A percentile compares a stretch with the other conserved stretches of the same genome.
phyloP scores from a whole-genome alignment of 2,329 filamentous ascomycete species.

The Karstenula rhodostoma region DNA sequence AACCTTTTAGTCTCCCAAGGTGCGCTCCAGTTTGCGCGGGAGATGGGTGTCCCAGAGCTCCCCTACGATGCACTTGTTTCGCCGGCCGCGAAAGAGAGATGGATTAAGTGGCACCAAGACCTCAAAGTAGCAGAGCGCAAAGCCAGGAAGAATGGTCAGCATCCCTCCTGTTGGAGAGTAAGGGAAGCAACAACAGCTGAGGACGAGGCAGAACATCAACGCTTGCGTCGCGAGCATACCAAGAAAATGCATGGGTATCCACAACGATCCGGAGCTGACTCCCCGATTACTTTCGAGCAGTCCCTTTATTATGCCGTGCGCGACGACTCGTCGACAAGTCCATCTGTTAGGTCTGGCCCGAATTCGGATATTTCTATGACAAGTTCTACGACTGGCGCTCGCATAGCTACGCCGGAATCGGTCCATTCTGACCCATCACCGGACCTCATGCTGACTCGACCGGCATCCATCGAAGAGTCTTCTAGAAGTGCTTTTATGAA shows the following conservation, averaged over 20 bases:
- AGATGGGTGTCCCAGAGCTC: conserved; percentile 77
- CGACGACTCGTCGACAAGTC: conserved; percentile 22
- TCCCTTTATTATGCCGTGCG: conserved; percentile 24
- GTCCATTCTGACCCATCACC: conserved; percentile 16
- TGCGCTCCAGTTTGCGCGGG: conserved; percentile 83
- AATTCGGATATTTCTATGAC: conserved; percentile 28
- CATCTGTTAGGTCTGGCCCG: conserved; percentile 27
- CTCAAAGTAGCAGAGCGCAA: conserved; percentile 68
- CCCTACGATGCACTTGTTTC: conserved; percentile 82
- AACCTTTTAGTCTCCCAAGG: conserved; percentile 89
- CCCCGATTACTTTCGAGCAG: conserved; percentile 36
- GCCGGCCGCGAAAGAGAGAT: conserved; percentile 78
- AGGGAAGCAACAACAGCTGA: conserved; percentile 28
- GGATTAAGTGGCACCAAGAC: conserved; percentile 77
- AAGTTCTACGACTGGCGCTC: conserved; percentile 30
- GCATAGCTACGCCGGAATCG: conserved; percentile 25
- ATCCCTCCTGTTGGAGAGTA: conserved; percentile 39
- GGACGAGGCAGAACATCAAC: conserved; percentile 44
- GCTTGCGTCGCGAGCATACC: conserved; percentile 50
- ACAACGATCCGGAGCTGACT: conserved; percentile 22
- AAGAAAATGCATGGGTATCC: conserved; percentile 32
- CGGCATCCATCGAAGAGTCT: conserved; percentile 36
- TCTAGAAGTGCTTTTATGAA: conserved; percentile 53
- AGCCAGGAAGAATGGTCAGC: conserved; percentile 42
- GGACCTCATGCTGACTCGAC: conserved; percentile 12